Conservation (phyloP, 1,284 basidiomycete species). For the Golubevia sp. region DNA sequence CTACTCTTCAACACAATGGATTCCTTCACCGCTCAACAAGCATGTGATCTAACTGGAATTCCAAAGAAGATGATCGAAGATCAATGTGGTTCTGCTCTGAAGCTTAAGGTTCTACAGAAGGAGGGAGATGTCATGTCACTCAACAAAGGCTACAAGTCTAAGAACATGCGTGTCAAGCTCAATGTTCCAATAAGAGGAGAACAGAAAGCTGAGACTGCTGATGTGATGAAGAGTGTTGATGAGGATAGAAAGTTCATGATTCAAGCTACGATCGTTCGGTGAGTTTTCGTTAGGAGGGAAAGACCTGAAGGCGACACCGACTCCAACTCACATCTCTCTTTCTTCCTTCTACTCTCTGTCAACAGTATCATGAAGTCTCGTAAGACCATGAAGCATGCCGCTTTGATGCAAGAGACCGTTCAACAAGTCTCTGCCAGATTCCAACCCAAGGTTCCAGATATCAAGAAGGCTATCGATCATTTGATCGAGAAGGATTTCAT, state of each 20-base stretch:
- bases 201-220: constrained; percentile 48
- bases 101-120: constrained; percentile 43
- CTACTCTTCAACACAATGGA: constrained; percentile 51
- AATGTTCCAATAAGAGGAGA: constrained; percentile 53
- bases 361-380: constrained; percentile 56
- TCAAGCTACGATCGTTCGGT: constrained; percentile 55
- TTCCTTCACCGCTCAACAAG: constrained; percentile 31
- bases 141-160: constrained; percentile 45
- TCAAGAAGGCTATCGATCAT: constrained; percentile 59
- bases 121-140: constrained; percentile 25
- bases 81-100: constrained; percentile 41
- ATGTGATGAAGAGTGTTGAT: constrained; percentile 58
- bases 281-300: background rate
- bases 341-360: background rate
- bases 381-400: constrained; percentile 49
- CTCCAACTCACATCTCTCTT: background rate
- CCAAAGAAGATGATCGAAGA: constrained; percentile 37
- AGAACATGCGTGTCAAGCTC: constrained; percentile 55
- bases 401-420: constrained; percentile 52
- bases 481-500: constrained; percentile 59
- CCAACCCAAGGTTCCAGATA: constrained; percentile 51
- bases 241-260: constrained; percentile 51
- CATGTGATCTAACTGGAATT: constrained; percentile 43
- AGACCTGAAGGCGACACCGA: no score
- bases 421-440: constrained; percentile 42